These are phyloP conservation scores for Nakazawaea populi DNA, from an alignment of 805 yeast species.

Conservation along the genomic window DNA sequence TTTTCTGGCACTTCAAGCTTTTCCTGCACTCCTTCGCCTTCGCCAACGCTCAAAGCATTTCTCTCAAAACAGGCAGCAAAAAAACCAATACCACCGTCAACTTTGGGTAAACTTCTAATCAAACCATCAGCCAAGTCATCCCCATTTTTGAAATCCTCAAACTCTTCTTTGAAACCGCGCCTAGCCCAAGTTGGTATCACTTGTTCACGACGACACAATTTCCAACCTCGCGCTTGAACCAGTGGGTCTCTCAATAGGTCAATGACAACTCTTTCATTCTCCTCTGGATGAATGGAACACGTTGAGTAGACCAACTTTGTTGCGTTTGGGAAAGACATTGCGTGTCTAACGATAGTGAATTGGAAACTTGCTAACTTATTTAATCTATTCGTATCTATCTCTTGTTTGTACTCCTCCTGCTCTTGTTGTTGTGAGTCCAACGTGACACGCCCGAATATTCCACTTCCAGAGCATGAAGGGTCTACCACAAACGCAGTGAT, in stretches of 20 bases:
- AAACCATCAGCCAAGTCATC: slow-evolving; percentile 74
- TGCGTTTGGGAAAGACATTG: slow-evolving; percentile 74
- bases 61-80: slow-evolving; percentile 90
- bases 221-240: slow-evolving; percentile 73
- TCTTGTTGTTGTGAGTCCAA: slow-evolving; percentile 40
- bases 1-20: background rate
- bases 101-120: slow-evolving; percentile 76
- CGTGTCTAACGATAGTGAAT: slow-evolving; percentile 82
- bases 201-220: slow-evolving; percentile 45
- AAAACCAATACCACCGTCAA: slow-evolving; percentile 98
- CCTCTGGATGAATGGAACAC: slow-evolving; percentile 90
- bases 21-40: background rate
- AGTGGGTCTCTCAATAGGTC: slow-evolving; percentile 64
- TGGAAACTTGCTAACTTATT: slow-evolving; percentile 81
- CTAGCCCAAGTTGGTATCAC: slow-evolving; percentile 85
- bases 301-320: slow-evolving; percentile 85
- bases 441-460: slow-evolving; percentile 85
- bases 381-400: slow-evolving; percentile 47
- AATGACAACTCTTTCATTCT: slow-evolving; percentile 88
- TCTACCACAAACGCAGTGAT: slow-evolving; percentile 85
- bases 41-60: slow-evolving; percentile 6
- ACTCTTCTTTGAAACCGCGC: slow-evolving; percentile 73
- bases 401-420: slow-evolving; percentile 40
- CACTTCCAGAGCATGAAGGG: slow-evolving; percentile 97
- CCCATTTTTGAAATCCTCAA: slow-evolving; percentile 42